Conservation (phyloP, 2,329 filamentous ascomycete genomes). For the Aureobasidium melanogenum region DNA sequence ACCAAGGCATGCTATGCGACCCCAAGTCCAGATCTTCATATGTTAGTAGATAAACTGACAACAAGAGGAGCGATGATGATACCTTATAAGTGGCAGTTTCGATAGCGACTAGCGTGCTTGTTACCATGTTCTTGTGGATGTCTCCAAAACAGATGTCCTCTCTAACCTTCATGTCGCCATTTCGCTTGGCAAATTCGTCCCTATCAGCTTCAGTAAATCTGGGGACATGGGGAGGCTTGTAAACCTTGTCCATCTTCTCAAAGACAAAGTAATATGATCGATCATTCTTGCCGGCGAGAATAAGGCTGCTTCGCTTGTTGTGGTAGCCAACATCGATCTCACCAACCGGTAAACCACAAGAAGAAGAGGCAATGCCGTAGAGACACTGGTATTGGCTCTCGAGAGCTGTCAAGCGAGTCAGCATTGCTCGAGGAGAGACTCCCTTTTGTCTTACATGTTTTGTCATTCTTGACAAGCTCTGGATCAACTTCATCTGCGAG, state of each 20-base stretch:
- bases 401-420: slow-evolving; percentile 13
- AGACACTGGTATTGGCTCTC: slow-evolving; percentile 25
- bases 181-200: slow-evolving; percentile 20
- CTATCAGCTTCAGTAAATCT: slow-evolving; percentile 28
- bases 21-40: slow-evolving; percentile 17
- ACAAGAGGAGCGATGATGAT: background rate
- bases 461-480: slow-evolving; percentile 15
- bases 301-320: slow-evolving; percentile 18
- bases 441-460: background rate
- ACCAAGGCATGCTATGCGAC: slow-evolving; percentile 20
- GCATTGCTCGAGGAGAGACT: background rate
- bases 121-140: slow-evolving; percentile 22
- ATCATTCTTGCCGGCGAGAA: slow-evolving; percentile 24
- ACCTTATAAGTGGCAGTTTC: slow-evolving; percentile 20
- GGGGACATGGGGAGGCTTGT: slow-evolving; percentile 26
- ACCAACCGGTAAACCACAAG: slow-evolving; percentile 15
- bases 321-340: slow-evolving; percentile 18
- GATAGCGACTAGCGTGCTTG: slow-evolving; percentile 22
- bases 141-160: slow-evolving; percentile 24
- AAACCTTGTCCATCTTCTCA: slow-evolving; percentile 22
- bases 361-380: slow-evolving; percentile 31
- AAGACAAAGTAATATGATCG: slow-evolving; percentile 32
- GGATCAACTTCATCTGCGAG: slow-evolving; percentile 14
- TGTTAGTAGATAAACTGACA: background rate
- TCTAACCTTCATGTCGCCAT: slow-evolving; percentile 18